phyloP scores from a whole-genome alignment of 1,139 yeast genomes.

The Kurtzmaniella quercitrusa region DNA sequence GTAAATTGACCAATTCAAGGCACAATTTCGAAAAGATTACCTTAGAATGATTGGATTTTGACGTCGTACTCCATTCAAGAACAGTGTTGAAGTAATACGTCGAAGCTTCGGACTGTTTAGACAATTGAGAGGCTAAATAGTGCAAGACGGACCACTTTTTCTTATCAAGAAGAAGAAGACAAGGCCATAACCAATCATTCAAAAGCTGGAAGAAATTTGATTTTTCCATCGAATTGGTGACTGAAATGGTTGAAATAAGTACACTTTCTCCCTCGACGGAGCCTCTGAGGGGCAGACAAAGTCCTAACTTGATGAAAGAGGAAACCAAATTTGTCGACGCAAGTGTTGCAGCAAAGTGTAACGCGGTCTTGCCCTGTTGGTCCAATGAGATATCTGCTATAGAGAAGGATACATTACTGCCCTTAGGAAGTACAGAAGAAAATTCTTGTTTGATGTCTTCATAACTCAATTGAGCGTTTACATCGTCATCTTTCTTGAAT shows the following conservation, averaged over 20 bases:
- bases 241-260: constrained; percentile 36
- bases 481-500: constrained; percentile 39
- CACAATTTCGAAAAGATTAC: constrained; percentile 59
- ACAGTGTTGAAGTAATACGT: constrained; percentile 74
- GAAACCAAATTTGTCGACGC: constrained; percentile 37
- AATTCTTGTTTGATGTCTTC: constrained; percentile 28
- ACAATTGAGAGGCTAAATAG: constrained; percentile 26
- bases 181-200: constrained; percentile 33
- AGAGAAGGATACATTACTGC: constrained; percentile 2
- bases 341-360: constrained; percentile 44
- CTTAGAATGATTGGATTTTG: constrained; percentile 18
- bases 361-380: constrained; percentile 40
- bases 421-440: constrained; percentile 14
- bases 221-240: constrained; percentile 44
- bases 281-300: constrained; percentile 42
- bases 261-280: constrained; percentile 39
- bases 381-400: constrained; percentile 39
- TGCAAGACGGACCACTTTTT: constrained; percentile 35
- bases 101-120: constrained; percentile 27
- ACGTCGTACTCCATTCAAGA: constrained; percentile 56
- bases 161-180: constrained; percentile 33
- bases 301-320: constrained; percentile 30
- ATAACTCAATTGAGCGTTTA: constrained; percentile 22
- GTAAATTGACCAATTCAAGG: constrained; percentile 64
- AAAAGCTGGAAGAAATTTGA: constrained; percentile 36